Conservation (phyloP, 768 basidiomycete genomes). For the Phallus indusiatus region DNA sequence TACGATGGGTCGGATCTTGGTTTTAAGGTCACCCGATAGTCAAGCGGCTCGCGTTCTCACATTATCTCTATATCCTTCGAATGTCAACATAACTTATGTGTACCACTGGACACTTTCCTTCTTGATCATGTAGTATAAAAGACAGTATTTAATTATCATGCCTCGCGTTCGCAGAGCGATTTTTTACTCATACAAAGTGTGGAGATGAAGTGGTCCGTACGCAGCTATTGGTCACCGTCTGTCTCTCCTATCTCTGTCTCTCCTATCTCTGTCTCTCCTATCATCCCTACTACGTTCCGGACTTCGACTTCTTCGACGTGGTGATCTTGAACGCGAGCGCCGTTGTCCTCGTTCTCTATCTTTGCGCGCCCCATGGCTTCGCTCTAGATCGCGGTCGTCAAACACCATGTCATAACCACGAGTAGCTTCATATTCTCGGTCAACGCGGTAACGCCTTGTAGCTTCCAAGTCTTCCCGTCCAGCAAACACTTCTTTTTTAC, state of each 20-base stretch:
- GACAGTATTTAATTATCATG: no score
- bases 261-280: conserved; percentile 16
- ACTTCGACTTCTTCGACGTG: conserved; percentile 16
- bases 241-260: conserved; percentile 5
- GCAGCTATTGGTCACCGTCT: background rate
- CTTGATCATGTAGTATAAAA: no score
- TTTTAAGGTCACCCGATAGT: background rate
- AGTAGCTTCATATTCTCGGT: conserved; percentile 19
- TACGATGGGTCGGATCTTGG: conserved; percentile 27
- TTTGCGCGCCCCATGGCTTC: conserved; percentile 26
- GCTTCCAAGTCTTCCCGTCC: conserved; percentile 69
- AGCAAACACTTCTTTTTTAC: conserved; percentile 41
- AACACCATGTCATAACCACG: conserved; percentile 74
- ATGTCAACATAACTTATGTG: no score
- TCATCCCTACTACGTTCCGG: conserved; percentile 19
- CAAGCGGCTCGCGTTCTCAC: no score
- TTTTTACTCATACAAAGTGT: no score
- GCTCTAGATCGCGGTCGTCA: conserved; percentile 45
- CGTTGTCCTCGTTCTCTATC: conserved; percentile 21
- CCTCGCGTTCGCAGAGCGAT: no score
- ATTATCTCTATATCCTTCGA: no score
- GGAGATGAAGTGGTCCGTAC: no score
- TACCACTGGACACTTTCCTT: no score
- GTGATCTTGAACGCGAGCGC: conserved; percentile 16
- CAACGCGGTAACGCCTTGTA: conserved; percentile 55